Evolutionary conservation across 495 filamentous ascomycete genomes (phyloP), one percentile per base, ranked within the genome.

Genomic region (Lindgomyces ingoldianus): DNA sequence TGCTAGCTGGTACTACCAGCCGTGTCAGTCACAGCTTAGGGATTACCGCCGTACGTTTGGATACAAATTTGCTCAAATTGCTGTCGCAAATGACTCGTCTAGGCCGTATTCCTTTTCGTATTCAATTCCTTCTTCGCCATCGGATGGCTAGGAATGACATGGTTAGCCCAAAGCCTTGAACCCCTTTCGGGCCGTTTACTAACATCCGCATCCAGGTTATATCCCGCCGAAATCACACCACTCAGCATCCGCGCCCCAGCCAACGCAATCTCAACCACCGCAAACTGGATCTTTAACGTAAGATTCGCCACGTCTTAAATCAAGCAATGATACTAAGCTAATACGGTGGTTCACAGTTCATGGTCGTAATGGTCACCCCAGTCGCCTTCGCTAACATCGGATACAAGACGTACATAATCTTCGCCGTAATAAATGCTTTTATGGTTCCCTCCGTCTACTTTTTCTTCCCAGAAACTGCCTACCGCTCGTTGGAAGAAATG

Each of bases 61-160:
- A n/a, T n/a, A n/a, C n/a, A n/a, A n/a, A n/a, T n/a, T n/a, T n/a
- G n/a, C n/a, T n/a, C n/a, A n/a, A n/a, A n/a, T n/a, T n/a, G n/a
- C n/a, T n/a, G n/a, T n/a, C n/a, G n/a, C n/a, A n/a, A n/a, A n/a
- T n/a, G n/a, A n/a, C n/a, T n/a, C n/a, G 6, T 39, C 14, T 14
- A 39, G 33, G 33, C 79, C 0, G 77, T 80, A 22, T 85, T 84
- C 68, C 78, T 87, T 51, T 84, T 84, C 73, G 73, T 87, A 25
- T 87, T 85, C 75, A 84, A 84, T 71, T 73, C 75, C 42, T 87
- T 86, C 77, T 83, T 84, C 69, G 81, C 83, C 2, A 74, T 82
- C 60, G 84, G 83, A 4, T 87, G 83, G 75, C 72, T 84, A 8
- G 83, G 83, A 27, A 80, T 78, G 29, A 83, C 83, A 57, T 87